These are phyloP conservation scores for Oryza rufipogon DNA, from an alignment of 176 grass and related monocot genomes.

Conservation along the genomic window DNA sequence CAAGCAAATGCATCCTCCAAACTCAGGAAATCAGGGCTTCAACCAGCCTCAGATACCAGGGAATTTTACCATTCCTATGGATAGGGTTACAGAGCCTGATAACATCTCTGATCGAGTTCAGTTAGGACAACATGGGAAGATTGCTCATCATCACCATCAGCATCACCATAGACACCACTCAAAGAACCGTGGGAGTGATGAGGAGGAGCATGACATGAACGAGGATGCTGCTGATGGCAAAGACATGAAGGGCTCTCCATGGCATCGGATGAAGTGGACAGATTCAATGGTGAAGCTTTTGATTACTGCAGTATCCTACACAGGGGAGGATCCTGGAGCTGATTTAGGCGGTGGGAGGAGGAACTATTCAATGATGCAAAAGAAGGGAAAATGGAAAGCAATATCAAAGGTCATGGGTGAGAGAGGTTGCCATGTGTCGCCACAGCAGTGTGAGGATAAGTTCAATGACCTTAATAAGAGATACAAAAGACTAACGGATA, in stretches of 20 bases:
- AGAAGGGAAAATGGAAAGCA: slow-evolving; percentile 97
- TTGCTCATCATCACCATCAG: slow-evolving; percentile 34
- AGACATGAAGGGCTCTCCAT: slow-evolving; percentile 62
- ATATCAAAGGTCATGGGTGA: slow-evolving; percentile 85
- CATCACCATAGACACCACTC: slow-evolving; percentile 43
- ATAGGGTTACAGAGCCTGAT: slow-evolving; percentile 47
- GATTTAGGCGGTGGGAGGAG: slow-evolving; percentile 59
- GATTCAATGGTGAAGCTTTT: slow-evolving; percentile 87
- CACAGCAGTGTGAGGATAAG: slow-evolving; percentile 97
- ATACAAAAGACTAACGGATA: slow-evolving; percentile 92
- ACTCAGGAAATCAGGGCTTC: slow-evolving; percentile 38
- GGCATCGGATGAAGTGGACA: slow-evolving; percentile 99
- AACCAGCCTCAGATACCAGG: slow-evolving; percentile 45
- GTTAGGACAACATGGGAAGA: slow-evolving; percentile 59
- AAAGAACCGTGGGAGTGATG: slow-evolving; percentile 62
- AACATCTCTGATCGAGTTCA: slow-evolving; percentile 45
- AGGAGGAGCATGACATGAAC: slow-evolving; percentile 50
- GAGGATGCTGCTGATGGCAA: slow-evolving; percentile 61
- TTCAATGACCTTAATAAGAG: slow-evolving; percentile 99
- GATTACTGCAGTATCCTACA: slow-evolving; percentile 87
- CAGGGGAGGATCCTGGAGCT: slow-evolving; percentile 65
- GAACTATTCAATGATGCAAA: slow-evolving; percentile 74
- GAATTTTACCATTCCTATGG: slow-evolving; percentile 34
- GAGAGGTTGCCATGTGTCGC: slow-evolving; percentile 84
- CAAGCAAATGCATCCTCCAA: slow-evolving; percentile 54